Percentiles rank a stretch among this genome's conserved stretches.
Evolutionary conservation across 371 early-diverging fungal species (phyloP).

Genomic region (Synchytrium microbalum): DNA sequence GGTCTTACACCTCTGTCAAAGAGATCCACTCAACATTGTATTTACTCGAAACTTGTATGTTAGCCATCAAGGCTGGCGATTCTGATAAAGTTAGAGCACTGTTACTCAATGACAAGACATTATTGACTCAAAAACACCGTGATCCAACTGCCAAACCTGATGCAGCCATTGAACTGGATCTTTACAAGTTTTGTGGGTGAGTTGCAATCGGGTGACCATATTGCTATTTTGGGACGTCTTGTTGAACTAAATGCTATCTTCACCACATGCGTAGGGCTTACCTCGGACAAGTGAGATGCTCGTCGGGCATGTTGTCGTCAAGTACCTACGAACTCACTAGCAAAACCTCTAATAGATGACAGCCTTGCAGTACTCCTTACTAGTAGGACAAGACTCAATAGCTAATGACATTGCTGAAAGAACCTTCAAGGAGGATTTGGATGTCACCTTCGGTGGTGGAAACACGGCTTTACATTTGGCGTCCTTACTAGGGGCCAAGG

Average conservation of each 20-base stretch:
- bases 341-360: slow-evolving; percentile 23
- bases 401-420: slow-evolving; percentile 58
- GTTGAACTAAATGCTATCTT: neutral
- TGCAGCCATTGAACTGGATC: slow-evolving; percentile 32
- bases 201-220: slow-evolving; percentile 30
- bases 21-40: no score
- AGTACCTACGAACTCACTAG: no score
- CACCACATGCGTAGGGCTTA: neutral
- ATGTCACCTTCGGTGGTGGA: slow-evolving; percentile 41
- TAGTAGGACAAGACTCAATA: slow-evolving; percentile 46
- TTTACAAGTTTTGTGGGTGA: slow-evolving; percentile 41
- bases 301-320: neutral
- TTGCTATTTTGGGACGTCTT: neutral
- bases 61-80: slow-evolving; percentile 24
- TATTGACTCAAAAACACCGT: slow-evolving; percentile 24
- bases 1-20: no score
- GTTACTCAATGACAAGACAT: slow-evolving; percentile 24
- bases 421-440: slow-evolving; percentile 45
- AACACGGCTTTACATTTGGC: slow-evolving; percentile 58
- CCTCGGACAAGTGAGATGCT: neutral
- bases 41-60: neutral
- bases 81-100: slow-evolving; percentile 26
- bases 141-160: slow-evolving; percentile 29
- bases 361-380: slow-evolving; percentile 48
- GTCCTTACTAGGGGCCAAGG: slow-evolving; percentile 42